Evolutionary conservation across 2,329 filamentous ascomycete species (phyloP), one percentile per base, ranked within the genome.

Genomic region (Clonostachys chloroleuca): DNA sequence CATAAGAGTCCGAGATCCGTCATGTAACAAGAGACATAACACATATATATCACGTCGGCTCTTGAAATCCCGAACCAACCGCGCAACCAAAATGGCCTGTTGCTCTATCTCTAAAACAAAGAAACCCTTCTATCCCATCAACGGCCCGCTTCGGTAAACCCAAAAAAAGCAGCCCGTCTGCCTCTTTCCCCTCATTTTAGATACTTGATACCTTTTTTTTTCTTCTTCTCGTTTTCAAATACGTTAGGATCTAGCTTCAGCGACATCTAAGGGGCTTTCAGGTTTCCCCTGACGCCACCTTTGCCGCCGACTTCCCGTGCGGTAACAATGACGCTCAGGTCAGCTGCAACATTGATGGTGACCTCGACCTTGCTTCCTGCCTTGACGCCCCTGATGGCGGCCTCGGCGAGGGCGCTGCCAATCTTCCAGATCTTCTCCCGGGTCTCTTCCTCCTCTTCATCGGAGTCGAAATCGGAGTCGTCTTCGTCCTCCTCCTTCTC

Each of bases 371-470:
- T 96, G 60, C 82, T 81, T 49, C 83, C 87, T 73, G 92, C 91
- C 83, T 92, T 92, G 57, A 95, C 81, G 50, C 78, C 89, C 67
- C 81, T 87, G 64, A 99, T 72, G 34, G 86, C 87, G 12, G 89
- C 86, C 75, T 99, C 94, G 51, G 91, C 92, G 50, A 99, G 81
- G 33, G 85, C 76, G 53, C 78, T 83, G 57, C 89, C 88, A 43
- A 90, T 80, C 78, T 95, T 96, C 90, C 91, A 96, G 50, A 94
- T 76, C 78, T 94, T 91, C 72, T 95, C 88, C 54, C 92, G 80
- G 60, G 84, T 79, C 73, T 96, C 92, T 68, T 96, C 89, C 47
- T 87, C 87, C 57, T 95, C 90, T 35, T 96, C 90, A 18, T 83
- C 83, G 37, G 82, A 79, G 42, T 82, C 80, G 36, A 80, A 76